These are phyloP conservation scores for Pythium vanterpoolii DNA, from an alignment of 352 stramenopile species.

Conservation along the genomic window DNA sequence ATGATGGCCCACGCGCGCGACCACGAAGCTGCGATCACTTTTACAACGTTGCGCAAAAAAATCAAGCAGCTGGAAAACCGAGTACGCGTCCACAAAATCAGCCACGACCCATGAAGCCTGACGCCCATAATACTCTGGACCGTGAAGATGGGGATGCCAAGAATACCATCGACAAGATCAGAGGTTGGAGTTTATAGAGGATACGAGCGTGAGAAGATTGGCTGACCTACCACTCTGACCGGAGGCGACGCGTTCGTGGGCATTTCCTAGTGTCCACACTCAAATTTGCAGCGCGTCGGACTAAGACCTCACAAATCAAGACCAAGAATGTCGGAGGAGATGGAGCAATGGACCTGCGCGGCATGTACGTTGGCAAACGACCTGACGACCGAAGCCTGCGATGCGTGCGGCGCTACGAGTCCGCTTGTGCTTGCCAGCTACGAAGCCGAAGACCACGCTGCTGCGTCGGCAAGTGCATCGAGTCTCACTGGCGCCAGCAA, in stretches of 20 bases:
- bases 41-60: conserved; percentile 49
- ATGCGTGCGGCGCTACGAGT: conserved; percentile 63
- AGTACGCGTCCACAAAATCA: conserved; percentile 46
- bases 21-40: conserved; percentile 44
- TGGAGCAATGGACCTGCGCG: conserved; percentile 46
- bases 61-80: conserved; percentile 68
- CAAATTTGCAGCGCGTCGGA: not conserved
- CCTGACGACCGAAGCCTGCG: conserved; percentile 48
- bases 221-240: not conserved
- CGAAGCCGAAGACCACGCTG: conserved; percentile 36
- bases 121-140: no score
- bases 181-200: no score
- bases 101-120: no score
- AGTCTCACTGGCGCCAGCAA: not conserved
- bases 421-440: conserved; percentile 63
- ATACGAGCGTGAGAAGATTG: not conserved
- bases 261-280: not conserved
- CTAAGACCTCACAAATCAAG: not conserved
- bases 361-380: conserved; percentile 62
- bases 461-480: not conserved
- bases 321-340: conserved; percentile 24
- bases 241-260: not conserved
- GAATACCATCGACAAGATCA: not conserved
- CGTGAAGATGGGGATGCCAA: not conserved
- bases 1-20: conserved; percentile 44